Conservation (phyloP, 345 rosid species). For the Rubroshorea leprosula region DNA sequence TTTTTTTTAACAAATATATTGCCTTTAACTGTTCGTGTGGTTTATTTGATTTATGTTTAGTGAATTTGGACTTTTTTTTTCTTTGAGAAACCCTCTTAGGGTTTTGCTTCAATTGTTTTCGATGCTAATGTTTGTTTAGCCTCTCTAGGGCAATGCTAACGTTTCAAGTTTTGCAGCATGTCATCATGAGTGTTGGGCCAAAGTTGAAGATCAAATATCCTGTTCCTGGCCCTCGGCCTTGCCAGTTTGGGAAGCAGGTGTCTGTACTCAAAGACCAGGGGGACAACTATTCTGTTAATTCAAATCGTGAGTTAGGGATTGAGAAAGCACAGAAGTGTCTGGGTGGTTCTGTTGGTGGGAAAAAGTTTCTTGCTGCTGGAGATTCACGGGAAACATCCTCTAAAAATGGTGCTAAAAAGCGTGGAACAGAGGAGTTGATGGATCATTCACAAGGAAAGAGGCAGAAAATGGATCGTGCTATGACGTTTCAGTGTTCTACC, state of each 20-base stretch:
- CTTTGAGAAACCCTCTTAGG: too few relatives aligned
- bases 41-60: too few relatives aligned
- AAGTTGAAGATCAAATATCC: not conserved
- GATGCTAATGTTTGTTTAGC: not conserved
- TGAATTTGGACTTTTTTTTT: too few relatives aligned
- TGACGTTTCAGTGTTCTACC: constrained; percentile 43
- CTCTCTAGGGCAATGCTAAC: not conserved
- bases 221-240: not conserved
- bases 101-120: too few relatives aligned
- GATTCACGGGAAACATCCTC: constrained; percentile 15
- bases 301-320: constrained; percentile 15
- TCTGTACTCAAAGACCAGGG: not conserved
- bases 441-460: constrained; percentile 44
- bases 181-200: not conserved
- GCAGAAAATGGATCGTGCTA: constrained; percentile 45
- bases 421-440: constrained; percentile 20
- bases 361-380: constrained; percentile 16
- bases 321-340: constrained; percentile 10
- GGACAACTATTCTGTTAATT: not conserved
- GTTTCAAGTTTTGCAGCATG: not conserved
- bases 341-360: constrained; percentile 11
- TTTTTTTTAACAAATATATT: too few relatives aligned
- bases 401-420: constrained; percentile 28
- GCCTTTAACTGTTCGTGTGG: too few relatives aligned
- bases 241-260: not conserved